Evolutionary conservation across 1,284 basidiomycete genomes (phyloP), one percentile per base, ranked within the genome.

Genomic region (Naganishia albida): DNA sequence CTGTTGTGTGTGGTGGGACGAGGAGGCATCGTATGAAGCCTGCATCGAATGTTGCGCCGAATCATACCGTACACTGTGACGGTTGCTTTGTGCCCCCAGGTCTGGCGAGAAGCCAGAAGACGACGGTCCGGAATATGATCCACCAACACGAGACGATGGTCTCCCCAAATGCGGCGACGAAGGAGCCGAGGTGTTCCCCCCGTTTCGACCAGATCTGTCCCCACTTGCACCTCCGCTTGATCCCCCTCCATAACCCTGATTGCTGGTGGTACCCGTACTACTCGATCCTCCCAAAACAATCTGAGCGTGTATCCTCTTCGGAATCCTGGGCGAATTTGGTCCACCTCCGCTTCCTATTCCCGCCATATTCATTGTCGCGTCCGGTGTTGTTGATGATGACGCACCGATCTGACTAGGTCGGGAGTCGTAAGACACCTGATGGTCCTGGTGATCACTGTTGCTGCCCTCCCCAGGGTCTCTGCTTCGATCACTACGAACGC

Each of bases 321-420:
- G 26, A 13, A 60, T 49, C 34, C 57, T 60, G 3, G 57, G 57
- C 16, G 57, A 60, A 50, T 39, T 60, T 34, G 46, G 46, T 16
- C 46, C 57, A n/a, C 57, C 39, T 40, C 57, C 57, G 23, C 57
- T 60, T 13, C 57, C 57, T 12, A 60, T 60, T 40, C 57, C 57
- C 34, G 57, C 57, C 46, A 60, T 50, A 30, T 60, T 60, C 20
- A 23, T 28, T 16, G 46, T 39, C 39, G 57, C 23, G 7, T 60
- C 57, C 46, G 25, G 34, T 4, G 12, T 25, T 8, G 54, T 7
- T 15, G 15, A 39, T 26, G 46, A 50, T 23, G 57, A n/a, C 7
- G 57, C 23, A 26, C 20, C 16, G 7, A 34, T 26, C 6, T 53
- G 51, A n/a, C n/a, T 34, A 13, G 51, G n/a, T 16, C 28, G 16